A percentile compares a stretch with the other conserved stretches of the same genome.
phyloP scores from a whole-genome alignment of 371 early-diverging fungal genomes.

The Mortierella sp. region DNA sequence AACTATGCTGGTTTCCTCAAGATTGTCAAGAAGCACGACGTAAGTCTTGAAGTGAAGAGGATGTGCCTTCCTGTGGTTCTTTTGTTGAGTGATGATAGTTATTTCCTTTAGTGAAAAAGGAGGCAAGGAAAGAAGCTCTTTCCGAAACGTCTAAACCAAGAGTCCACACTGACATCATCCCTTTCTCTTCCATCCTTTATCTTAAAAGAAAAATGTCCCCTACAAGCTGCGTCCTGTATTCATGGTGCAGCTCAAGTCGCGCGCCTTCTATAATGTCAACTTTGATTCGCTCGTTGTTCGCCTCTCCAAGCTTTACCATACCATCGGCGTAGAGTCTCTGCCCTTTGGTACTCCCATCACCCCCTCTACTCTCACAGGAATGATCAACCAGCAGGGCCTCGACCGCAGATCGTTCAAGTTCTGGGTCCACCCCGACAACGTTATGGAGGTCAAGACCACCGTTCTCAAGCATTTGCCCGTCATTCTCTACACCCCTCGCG shows the following conservation, averaged over 20 bases:
- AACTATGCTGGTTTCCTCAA: slow-evolving; percentile 98
- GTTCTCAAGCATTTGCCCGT: slow-evolving; percentile 98
- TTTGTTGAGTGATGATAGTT: slow-evolving; percentile 24
- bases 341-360: slow-evolving; percentile 57
- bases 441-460: slow-evolving; percentile 95
- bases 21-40: slow-evolving; percentile 98
- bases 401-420: slow-evolving; percentile 97
- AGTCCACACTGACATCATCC: neutral
- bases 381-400: slow-evolving; percentile 51
- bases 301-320: slow-evolving; percentile 92
- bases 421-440: slow-evolving; percentile 99
- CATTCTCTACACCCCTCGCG: slow-evolving; percentile 84
- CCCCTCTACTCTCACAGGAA: slow-evolving; percentile 47
- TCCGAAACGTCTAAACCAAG: neutral
- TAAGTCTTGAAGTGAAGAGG: slow-evolving; percentile 50
- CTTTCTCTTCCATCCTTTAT: neutral
- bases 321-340: slow-evolving; percentile 71
- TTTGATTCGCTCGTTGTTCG: slow-evolving; percentile 93
- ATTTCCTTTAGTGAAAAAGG: slow-evolving; percentile 20
- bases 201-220: slow-evolving; percentile 68
- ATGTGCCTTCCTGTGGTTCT: neutral
- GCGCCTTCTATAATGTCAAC: slow-evolving; percentile 93
- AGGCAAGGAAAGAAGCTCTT: too few species aligned
- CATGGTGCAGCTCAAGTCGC: slow-evolving; percentile 87
- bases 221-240: slow-evolving; percentile 91